phyloP scores from a whole-genome alignment of 1,284 basidiomycete species.

The Pholiota adiposa region DNA sequence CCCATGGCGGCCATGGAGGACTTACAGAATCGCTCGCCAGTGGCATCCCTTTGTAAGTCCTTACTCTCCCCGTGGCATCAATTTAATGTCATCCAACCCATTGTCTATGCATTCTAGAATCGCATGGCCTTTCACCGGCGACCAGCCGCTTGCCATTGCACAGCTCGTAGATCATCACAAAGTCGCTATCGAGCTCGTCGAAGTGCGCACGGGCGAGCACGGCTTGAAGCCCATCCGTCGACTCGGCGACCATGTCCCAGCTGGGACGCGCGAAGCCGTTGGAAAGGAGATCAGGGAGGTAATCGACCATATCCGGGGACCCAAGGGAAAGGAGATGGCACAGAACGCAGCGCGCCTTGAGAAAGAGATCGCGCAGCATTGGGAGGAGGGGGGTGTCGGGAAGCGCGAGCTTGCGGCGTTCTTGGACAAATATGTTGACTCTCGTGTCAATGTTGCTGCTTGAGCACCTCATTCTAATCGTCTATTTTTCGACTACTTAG shows the following conservation, averaged over 20 bases:
- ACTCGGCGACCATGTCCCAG: constrained; percentile 8
- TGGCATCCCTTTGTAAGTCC: constrained; percentile 17
- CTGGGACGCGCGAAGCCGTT: constrained; percentile 16
- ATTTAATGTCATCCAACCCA: not conserved
- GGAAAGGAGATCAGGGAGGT: constrained; percentile 13
- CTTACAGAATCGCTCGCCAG: constrained; percentile 15
- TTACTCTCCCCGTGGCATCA: not conserved
- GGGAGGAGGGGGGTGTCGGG: constrained; percentile 11
- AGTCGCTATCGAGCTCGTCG: constrained; percentile 16
- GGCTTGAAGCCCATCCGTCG: constrained; percentile 17
- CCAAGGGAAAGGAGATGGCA: constrained; percentile 6
- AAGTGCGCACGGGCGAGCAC: constrained; percentile 16
- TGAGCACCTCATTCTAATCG: not conserved
- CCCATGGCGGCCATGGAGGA: constrained; percentile 17
- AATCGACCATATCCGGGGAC: constrained; percentile 7
- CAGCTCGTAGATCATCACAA: constrained; percentile 11
- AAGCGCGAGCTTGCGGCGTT: constrained; percentile 11
- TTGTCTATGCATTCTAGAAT: not conserved
- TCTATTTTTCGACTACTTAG: too few relatives aligned
- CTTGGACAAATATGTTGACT: constrained; percentile 4
- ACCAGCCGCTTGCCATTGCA: constrained; percentile 12
- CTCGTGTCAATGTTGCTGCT: not conserved
- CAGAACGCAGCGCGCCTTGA: constrained; percentile 3
- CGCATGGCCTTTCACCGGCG: constrained; percentile 14
- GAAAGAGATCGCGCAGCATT: constrained; percentile 1